These are phyloP conservation scores for Arctium minus DNA, from an alignment of 129 eudicot genomes.

Conservation along the genomic window DNA sequence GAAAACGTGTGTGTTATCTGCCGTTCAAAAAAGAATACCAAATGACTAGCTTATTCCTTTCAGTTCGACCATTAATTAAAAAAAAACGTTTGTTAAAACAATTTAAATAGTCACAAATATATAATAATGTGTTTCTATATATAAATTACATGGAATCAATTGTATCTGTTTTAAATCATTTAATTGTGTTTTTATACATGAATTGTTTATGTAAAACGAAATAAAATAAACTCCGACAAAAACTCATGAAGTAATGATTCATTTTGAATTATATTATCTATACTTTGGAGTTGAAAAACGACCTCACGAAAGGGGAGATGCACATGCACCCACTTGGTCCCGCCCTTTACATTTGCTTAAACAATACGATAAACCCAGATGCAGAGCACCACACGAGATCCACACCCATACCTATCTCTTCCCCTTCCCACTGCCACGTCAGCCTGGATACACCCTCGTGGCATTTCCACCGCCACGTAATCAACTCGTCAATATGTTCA, in stretches of 20 bases:
- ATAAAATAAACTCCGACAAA: not conserved
- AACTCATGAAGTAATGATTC: not conserved
- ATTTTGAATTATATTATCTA: not conserved
- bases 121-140: too few species aligned
- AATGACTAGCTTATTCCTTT: too few species aligned
- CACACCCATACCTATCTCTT: conserved; percentile 4
- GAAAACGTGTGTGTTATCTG: too few species aligned
- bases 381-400: not conserved
- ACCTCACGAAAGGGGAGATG: conserved; percentile 3
- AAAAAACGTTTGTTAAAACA: too few species aligned
- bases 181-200: too few species aligned
- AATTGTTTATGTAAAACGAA: not conserved
- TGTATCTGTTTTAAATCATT: too few species aligned
- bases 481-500: not conserved
- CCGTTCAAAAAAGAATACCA: too few species aligned
- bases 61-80: too few species aligned
- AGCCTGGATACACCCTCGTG: not conserved
- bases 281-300: not conserved
- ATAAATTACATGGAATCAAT: too few species aligned
- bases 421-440: conserved; percentile 7
- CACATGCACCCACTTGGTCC: not conserved
- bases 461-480: conserved; percentile 20
- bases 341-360: not conserved
- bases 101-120: too few species aligned
- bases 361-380: not conserved